Evolutionary conservation across 2,329 filamentous ascomycete species (phyloP), one percentile per base, ranked within the genome.

Genomic region (Lasiodiplodia citricola): DNA sequence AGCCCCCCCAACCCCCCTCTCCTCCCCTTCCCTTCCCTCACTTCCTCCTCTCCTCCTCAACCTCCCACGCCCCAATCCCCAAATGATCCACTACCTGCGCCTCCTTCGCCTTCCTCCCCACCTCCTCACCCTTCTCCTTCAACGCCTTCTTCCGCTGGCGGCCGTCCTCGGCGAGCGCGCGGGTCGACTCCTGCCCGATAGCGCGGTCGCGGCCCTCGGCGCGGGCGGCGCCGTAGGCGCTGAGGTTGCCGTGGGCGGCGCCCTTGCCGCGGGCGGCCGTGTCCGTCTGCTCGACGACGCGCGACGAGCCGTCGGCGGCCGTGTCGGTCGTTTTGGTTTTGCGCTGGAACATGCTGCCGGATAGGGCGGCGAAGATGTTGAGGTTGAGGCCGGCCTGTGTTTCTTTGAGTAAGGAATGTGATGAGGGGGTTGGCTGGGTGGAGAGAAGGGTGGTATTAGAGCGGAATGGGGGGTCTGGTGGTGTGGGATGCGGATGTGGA

Each of bases 341-440:
- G 62, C 73, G 74, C 8, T 75, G 77, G 21, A 68, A 71, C 23
- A 80, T 72, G 31, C 74, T 75, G 70, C 77, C 77, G 18, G 72
- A 74, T 10, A 80, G 74, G 56, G 78, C 76, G 69, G 75, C 77
- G 68, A 79, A 73, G 70, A 80, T 67, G 69, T 79, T 80, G 57
- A 80, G 72, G 67, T 77, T 80, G 58, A 80, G 73, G 11, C 77
- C 77, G 2, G 76, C 77, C 72, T 78, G 54, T 2, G 50, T 14
- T 16, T 2, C 0, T 7, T 55, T 23, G 44, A 54, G 44, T 51
- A 37, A 63, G 60, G 62, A 18, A 11, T 23, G 21, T 14, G 13
- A 16, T 1, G 38, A 7, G 41, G 14, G 4, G 38, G 31, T 35
- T 35, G 8, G 1, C 1, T 35, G 1, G 8, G 2, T 35, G 8